phyloP scores from a whole-genome alignment of 2,329 filamentous ascomycete genomes.

The Arthroderma uncinatum region DNA sequence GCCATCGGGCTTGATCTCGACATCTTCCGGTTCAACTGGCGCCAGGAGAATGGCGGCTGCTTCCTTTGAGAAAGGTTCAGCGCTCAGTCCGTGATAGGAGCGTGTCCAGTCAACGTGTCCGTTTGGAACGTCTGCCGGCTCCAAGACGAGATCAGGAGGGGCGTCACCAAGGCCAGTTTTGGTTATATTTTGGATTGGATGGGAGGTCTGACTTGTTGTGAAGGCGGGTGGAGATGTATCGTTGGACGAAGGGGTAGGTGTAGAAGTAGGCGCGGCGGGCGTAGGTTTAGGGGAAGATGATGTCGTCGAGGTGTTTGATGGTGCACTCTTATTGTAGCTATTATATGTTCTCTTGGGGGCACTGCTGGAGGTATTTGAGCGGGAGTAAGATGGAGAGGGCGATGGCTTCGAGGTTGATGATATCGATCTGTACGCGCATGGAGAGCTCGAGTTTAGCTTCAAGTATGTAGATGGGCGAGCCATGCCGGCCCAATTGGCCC shows the following conservation, averaged over 20 bases:
- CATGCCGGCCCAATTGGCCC: not conserved
- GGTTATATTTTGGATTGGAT: conserved; percentile 26
- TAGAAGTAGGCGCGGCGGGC: not conserved
- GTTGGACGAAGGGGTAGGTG: not conserved
- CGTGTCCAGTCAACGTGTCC: conserved; percentile 65
- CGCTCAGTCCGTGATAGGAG: conserved; percentile 70
- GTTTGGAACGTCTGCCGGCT: conserved; percentile 11
- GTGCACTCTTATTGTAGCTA: conserved; percentile 1
- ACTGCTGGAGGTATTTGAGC: not conserved
- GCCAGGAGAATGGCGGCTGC: conserved; percentile 57
- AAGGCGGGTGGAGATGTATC: not conserved
- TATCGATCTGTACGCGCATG: not conserved
- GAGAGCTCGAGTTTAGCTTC: not conserved
- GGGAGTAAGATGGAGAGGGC: conserved; percentile 7
- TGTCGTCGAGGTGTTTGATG: not conserved
- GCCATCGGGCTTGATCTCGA: conserved; percentile 96
- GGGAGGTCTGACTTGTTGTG: conserved; percentile 9
- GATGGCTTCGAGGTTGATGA: conserved; percentile 11
- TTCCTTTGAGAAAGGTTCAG: conserved; percentile 58
- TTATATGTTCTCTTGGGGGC: not conserved
- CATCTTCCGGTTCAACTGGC: conserved; percentile 58
- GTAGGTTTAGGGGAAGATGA: not conserved
- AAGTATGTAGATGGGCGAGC: not conserved
- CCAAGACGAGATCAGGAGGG: conserved; percentile 23
- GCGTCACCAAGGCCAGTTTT: conserved; percentile 30